A percentile compares a stretch with the other conserved stretches of the same genome.
phyloP scores from a whole-genome alignment of 495 filamentous ascomycete species.

The Bryoglossum gracile region DNA sequence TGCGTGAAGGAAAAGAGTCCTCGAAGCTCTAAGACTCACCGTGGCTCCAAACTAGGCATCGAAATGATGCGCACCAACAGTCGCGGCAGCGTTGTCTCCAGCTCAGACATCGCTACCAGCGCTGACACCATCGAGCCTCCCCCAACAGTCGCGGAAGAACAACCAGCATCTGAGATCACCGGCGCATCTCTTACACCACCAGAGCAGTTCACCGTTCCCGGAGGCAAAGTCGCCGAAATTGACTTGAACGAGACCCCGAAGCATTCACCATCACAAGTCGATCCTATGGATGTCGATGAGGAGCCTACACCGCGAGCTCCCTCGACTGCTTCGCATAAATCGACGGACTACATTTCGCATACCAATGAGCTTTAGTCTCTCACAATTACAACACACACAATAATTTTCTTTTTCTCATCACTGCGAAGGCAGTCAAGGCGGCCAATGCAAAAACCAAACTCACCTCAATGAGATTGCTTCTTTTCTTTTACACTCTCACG shows the following conservation, averaged over 20 bases:
- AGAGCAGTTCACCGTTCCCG: constrained; percentile 32
- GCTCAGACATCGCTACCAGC: constrained; percentile 11
- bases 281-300: constrained; percentile 29
- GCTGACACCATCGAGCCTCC: constrained; percentile 26
- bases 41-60: constrained; percentile 75
- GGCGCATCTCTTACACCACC: constrained; percentile 33
- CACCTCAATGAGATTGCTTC: too few species aligned
- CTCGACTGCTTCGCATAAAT: constrained; percentile 13
- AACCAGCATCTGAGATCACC: constrained; percentile 21
- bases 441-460: too few species aligned
- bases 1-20: constrained; percentile 53
- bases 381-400: not conserved
- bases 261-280: constrained; percentile 16
- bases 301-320: constrained; percentile 26
- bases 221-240: constrained; percentile 28
- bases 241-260: constrained; percentile 31
- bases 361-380: not conserved
- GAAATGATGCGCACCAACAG: constrained; percentile 97
- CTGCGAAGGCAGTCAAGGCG: not conserved
- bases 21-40: constrained; percentile 35
- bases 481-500: too few species aligned
- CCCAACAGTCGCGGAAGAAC: constrained; percentile 15
- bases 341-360: constrained; percentile 9
- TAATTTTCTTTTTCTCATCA: constrained; percentile 1
- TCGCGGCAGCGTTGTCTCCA: constrained; percentile 65